Conservation (phyloP, 2,329 filamentous ascomycete species). For the Aspergillus sojae region DNA sequence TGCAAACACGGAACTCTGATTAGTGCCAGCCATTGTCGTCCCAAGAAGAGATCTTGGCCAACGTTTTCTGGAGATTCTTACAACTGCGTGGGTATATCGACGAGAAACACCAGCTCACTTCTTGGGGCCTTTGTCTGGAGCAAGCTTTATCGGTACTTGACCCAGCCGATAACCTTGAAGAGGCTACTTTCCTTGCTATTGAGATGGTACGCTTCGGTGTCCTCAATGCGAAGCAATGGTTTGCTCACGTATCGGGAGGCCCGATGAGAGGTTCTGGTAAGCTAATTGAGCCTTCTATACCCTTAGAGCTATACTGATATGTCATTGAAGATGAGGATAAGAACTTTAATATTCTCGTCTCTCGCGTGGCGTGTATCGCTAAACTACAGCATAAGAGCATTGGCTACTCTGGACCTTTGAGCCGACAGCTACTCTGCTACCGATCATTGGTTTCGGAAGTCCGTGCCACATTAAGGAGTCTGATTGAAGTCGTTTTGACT, state of each 20-base stretch:
- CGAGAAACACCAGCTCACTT: conserved; percentile 74
- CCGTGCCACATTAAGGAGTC: conserved; percentile 75
- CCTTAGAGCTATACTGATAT: conserved; percentile 13
- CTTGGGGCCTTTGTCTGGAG: conserved; percentile 79
- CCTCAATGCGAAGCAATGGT: conserved; percentile 71
- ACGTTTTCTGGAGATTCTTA: conserved; percentile 85
- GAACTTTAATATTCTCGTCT: conserved; percentile 76
- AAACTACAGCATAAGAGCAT: conserved; percentile 80
- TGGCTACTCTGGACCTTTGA: conserved; percentile 92
- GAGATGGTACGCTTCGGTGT: conserved; percentile 81
- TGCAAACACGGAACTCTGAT: conserved; percentile 11
- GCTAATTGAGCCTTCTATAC: conserved; percentile 3
- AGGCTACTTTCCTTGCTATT: conserved; percentile 78
- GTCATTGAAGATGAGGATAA: conserved; percentile 67
- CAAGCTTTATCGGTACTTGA: conserved; percentile 67
- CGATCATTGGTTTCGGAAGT: conserved; percentile 80
- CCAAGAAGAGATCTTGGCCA: conserved; percentile 72
- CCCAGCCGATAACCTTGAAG: conserved; percentile 64
- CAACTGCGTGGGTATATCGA: conserved; percentile 86
- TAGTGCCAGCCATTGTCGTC: conserved; percentile 53
- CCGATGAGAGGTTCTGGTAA: conserved; percentile 60
- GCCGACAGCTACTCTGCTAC: conserved; percentile 84
- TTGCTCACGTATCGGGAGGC: conserved; percentile 58
- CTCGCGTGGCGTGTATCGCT: conserved; percentile 80
- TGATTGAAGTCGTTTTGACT: conserved; percentile 79